phyloP scores from a whole-genome alignment of 2,329 filamentous ascomycete species.

The Pestalotiopsis sp. region DNA sequence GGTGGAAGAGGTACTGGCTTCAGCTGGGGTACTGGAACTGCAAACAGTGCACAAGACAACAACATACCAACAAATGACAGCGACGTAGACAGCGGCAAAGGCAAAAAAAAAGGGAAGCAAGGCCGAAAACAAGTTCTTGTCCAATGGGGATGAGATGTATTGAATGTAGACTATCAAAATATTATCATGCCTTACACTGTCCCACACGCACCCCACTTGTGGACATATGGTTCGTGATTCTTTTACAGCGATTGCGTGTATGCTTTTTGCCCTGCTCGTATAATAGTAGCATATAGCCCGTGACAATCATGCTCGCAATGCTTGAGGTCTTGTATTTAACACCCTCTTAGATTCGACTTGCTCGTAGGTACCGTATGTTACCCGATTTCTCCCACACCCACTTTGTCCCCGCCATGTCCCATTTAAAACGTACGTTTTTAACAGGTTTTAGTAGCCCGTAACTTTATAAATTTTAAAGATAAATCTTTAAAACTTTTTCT shows the following conservation, averaged over 20 bases:
- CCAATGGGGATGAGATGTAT: background rate
- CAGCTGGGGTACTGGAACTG: constrained; percentile 47
- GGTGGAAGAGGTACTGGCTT: constrained; percentile 53
- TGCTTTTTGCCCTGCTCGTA: background rate
- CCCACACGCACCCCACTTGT: background rate
- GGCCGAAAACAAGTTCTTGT: constrained; percentile 1
- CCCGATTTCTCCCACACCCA: too few relatives aligned
- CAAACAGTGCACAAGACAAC: constrained; percentile 1
- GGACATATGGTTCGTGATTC: background rate
- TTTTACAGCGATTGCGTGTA: background rate
- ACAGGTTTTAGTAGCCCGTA: too few relatives aligned
- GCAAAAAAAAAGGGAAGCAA: constrained; percentile 10
- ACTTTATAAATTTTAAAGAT: too few relatives aligned
- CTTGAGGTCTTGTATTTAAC: too few relatives aligned
- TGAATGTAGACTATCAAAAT: background rate
- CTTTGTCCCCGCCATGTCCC: too few relatives aligned
- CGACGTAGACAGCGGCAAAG: background rate
- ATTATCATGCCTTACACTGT: background rate
- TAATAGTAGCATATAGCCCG: too few relatives aligned
- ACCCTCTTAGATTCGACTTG: too few relatives aligned
- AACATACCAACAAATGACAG: background rate
- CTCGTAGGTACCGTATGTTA: too few relatives aligned
- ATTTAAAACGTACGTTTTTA: too few relatives aligned
- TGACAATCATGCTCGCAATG: too few relatives aligned
- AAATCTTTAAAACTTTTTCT: too few relatives aligned